phyloP scores from a whole-genome alignment of 768 basidiomycete genomes.

The Mrakia gelida region DNA sequence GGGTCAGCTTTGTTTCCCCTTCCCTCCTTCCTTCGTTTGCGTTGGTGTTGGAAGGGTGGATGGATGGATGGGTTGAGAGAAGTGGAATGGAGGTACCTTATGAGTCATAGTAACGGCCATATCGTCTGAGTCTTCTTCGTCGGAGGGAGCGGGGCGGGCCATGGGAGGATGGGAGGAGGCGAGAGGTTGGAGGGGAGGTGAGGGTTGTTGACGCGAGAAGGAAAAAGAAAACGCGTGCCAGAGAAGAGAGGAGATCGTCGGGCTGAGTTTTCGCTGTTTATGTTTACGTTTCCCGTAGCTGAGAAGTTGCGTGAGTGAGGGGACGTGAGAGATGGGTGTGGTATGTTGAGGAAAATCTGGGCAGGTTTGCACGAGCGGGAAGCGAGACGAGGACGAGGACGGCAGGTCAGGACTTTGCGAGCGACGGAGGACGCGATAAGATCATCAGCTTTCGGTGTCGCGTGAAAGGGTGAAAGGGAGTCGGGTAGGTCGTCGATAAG shows the following conservation, averaged over 20 bases:
- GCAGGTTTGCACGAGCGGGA: neutral
- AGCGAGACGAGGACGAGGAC: neutral
- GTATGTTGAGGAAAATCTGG: neutral
- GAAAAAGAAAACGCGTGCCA: no score
- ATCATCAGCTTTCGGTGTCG: no score
- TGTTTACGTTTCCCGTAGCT: no score
- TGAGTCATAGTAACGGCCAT: conserved; percentile 4
- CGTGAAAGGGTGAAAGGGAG: no score
- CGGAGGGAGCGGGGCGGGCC: neutral
- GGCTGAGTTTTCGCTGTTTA: no score
- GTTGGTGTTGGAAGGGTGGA: no score
- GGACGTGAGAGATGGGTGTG: neutral
- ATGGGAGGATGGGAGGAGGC: neutral
- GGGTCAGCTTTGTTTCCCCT: neutral
- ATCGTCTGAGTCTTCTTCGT: conserved; percentile 3
- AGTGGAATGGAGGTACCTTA: neutral
- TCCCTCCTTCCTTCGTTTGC: neutral
- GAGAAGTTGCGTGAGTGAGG: neutral
- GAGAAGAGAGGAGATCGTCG: no score
- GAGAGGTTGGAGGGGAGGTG: no score
- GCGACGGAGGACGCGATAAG: no score
- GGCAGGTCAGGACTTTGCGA: no score
- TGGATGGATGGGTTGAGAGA: neutral
- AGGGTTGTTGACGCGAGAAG: no score
- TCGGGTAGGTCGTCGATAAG: no score